Base-by-base conservation (phyloP, 495 filamentous ascomycete genomes). In the Lasiosphaeria miniovina region DNA sequence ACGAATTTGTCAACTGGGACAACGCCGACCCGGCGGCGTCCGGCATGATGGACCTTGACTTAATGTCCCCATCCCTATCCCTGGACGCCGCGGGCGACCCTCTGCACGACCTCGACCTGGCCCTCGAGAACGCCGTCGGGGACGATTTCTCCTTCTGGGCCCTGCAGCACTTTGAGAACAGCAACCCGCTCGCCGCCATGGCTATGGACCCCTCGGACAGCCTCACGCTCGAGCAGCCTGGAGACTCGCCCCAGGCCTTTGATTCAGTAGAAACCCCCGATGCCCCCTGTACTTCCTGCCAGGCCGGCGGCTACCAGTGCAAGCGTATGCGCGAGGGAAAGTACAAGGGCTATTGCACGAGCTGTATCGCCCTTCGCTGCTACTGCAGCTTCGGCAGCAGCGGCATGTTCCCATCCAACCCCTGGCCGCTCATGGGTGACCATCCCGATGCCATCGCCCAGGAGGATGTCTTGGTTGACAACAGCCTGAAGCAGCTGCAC, bases 281-380 rank as follows among this genome's bases (percentile, higher is more conserved):
- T 17, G 68, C 66, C 59, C 83, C 88, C 49, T 95, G 90, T 73
- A 81, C 86, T 33, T 87, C 91, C 62, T 95, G 90, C 70, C 77
- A 80, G 38, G 71, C 78, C 11, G 84, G 82, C 72, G 78, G 84
- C 31, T 83, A 92, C 57, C 81, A 91, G 61, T 95, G 90, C 77
- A 91, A 91, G 72, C 75, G 86, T 52, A 84, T 88, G 45, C 81
- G 81, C 40, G 81, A 89, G 68, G 87, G 88, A 74, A 79, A 81
- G 56, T 82, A 87, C 68, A 82, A 83, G 63, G 82, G 81, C 56
- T 83, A 82, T 33, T 95, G 90, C 72, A 91, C 88, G 4, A 86
- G 87, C 61, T 95, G 90, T 68, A 86, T 88, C 62, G 88, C 88
- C 31, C 78, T 93, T 15, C 89, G 84, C 48, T 82, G 87, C 49